phyloP scores from a whole-genome alignment of 495 filamentous ascomycete genomes.

The Neurospora sp. region DNA sequence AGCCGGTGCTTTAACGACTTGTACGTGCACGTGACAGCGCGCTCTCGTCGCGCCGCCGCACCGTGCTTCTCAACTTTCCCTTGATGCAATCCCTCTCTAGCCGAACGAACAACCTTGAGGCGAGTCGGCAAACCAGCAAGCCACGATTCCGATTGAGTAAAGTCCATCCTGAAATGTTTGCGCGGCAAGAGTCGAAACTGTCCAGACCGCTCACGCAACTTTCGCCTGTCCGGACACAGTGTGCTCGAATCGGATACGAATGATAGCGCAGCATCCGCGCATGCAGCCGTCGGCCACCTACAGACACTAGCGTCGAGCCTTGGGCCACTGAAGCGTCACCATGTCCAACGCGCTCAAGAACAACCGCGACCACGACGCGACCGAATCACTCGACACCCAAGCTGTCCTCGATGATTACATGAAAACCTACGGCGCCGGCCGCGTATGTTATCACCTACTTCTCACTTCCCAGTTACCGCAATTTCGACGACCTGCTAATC shows the following conservation, averaged over 20 bases:
- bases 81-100: background rate
- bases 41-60: constrained; percentile 7
- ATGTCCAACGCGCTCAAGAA: background rate
- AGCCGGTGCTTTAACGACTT: background rate
- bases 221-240: background rate
- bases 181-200: background rate
- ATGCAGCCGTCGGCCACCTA: background rate
- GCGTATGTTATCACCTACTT: constrained; percentile 11
- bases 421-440: constrained; percentile 9
- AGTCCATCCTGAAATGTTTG: background rate
- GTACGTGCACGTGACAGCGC: constrained; percentile 14
- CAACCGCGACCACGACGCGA: constrained; percentile 5
- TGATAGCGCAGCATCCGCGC: background rate
- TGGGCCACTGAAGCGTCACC: background rate
- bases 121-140: background rate
- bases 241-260: background rate
- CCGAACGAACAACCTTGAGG: background rate
- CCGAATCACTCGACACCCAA: constrained; percentile 22
- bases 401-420: constrained; percentile 13
- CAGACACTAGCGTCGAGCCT: constrained; percentile 1
- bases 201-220: background rate
- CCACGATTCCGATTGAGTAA: background rate
- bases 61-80: background rate
- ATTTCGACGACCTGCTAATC: background rate
- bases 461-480: background rate